These are phyloP conservation scores for Aspergillus sp. DNA, from an alignment of 2,329 filamentous ascomycete genomes.

Conservation along the genomic window DNA sequence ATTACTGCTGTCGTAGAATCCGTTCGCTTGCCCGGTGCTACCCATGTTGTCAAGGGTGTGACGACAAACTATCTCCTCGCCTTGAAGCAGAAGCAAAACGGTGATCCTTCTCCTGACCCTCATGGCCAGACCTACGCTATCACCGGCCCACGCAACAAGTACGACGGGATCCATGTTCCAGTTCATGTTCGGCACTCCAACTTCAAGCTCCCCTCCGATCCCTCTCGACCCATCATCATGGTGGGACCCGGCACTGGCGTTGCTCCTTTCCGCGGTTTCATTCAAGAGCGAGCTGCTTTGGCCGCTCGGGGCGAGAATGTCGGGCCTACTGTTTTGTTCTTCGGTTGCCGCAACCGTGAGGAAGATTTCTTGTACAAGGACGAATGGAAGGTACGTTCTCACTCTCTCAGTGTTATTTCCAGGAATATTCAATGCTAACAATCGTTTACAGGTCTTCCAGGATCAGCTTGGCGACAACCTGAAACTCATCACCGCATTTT, in stretches of 20 bases:
- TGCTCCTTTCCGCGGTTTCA: conserved; percentile 91
- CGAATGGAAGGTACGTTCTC: conserved; percentile 81
- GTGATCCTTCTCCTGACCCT: conserved; percentile 76
- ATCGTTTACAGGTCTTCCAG: conserved; percentile 71
- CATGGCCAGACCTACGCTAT: conserved; percentile 87
- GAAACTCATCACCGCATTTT: conserved; percentile 91
- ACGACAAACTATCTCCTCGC: conserved; percentile 96
- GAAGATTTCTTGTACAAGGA: conserved; percentile 93
- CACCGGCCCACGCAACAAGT: conserved; percentile 90
- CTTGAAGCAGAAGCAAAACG: conserved; percentile 95
- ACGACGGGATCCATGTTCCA: conserved; percentile 91
- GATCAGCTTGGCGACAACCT: conserved; percentile 84
- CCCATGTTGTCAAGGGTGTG: conserved; percentile 85
- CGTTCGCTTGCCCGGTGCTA: conserved; percentile 73
- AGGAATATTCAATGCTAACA: no score
- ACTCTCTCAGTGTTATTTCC: conserved; percentile 9
- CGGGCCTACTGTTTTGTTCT: conserved; percentile 89
- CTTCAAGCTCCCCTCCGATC: conserved; percentile 97
- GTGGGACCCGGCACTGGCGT: conserved; percentile 95
- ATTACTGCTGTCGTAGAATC: conserved; percentile 95
- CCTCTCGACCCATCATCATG: conserved; percentile 92
- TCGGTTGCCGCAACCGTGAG: conserved; percentile 83
- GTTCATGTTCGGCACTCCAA: conserved; percentile 97
- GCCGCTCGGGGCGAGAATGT: conserved; percentile 80
- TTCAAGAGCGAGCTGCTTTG: conserved; percentile 88